Conservation (phyloP, 345 rosid species). For the Populus simonii region DNA sequence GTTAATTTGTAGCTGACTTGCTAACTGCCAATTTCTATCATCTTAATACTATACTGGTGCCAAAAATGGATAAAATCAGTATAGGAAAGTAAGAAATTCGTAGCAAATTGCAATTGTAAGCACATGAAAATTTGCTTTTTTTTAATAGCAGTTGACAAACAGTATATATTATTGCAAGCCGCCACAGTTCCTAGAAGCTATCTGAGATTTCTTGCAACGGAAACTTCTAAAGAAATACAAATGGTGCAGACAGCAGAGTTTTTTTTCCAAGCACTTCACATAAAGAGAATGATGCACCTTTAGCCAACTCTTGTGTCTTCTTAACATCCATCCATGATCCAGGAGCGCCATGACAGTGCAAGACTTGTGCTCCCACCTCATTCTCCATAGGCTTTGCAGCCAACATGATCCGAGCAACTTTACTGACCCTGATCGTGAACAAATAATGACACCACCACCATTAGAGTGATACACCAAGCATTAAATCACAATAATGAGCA, state of each 20-base stretch:
- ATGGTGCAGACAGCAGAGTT: background rate
- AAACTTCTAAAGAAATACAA: background rate
- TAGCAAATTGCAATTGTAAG: background rate
- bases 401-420: slow-evolving; percentile 63
- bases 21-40: background rate
- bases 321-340: slow-evolving; percentile 69
- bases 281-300: slow-evolving; percentile 42
- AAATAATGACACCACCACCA: slow-evolving; percentile 4
- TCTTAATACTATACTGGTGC: background rate
- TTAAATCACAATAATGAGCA: background rate
- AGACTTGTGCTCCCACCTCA: slow-evolving; percentile 43
- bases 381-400: slow-evolving; percentile 56
- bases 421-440: slow-evolving; percentile 51
- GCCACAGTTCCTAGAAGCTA: background rate
- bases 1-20: background rate
- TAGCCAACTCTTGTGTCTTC: slow-evolving; percentile 88
- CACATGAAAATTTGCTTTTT: background rate
- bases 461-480: background rate
- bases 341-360: slow-evolving; percentile 83
- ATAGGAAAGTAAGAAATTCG: slow-evolving; percentile 2
- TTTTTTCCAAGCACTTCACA: background rate
- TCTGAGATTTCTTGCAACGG: background rate
- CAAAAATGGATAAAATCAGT: background rate
- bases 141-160: no score
- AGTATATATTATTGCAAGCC: background rate